A percentile compares a stretch with the other conserved stretches of the same genome.
Conservation (phyloP, 2,329 filamentous ascomycete genomes). For the Fusarium verticillioides region DNA sequence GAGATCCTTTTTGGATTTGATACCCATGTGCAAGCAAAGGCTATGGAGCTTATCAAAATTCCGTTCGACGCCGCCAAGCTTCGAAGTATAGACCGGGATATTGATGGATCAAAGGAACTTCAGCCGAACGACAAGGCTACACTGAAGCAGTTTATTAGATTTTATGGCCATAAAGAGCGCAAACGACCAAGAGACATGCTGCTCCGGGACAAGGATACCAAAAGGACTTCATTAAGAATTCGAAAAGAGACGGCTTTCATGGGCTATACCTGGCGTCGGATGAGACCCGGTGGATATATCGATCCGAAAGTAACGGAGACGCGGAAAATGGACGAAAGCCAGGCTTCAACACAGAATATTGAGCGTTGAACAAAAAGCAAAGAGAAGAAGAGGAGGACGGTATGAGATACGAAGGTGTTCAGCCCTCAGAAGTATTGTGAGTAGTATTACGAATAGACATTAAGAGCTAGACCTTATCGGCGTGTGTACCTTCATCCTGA, state of each 20-base stretch:
- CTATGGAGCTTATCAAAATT: conserved; percentile 57
- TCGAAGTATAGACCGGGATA: conserved; percentile 60
- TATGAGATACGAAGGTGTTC: not conserved
- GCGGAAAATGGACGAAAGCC: not conserved
- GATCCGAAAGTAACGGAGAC: conserved; percentile 12
- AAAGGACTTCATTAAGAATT: conserved; percentile 77
- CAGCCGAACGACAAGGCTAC: conserved; percentile 52
- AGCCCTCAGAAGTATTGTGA: conserved; percentile 8
- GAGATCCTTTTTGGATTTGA: conserved; percentile 53
- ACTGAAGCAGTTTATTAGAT: conserved; percentile 62
- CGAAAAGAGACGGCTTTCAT: conserved; percentile 86
- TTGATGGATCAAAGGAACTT: conserved; percentile 54
- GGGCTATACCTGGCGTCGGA: conserved; percentile 84
- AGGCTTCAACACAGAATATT: not conserved
- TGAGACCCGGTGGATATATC: conserved; percentile 50
- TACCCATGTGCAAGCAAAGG: conserved; percentile 54
- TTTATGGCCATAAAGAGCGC: conserved; percentile 71
- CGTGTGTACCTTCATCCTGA: conserved; percentile 27
- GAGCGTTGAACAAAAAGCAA: not conserved
- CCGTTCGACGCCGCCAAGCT: conserved; percentile 62
- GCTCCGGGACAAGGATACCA: conserved; percentile 76
- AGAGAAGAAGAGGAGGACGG: not conserved
- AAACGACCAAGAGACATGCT: conserved; percentile 88
- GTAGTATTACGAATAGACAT: conserved; percentile 44
- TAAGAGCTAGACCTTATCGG: conserved; percentile 36